Conservation (phyloP, 2,329 filamentous ascomycete species). For the Aspergillus caelatus region DNA sequence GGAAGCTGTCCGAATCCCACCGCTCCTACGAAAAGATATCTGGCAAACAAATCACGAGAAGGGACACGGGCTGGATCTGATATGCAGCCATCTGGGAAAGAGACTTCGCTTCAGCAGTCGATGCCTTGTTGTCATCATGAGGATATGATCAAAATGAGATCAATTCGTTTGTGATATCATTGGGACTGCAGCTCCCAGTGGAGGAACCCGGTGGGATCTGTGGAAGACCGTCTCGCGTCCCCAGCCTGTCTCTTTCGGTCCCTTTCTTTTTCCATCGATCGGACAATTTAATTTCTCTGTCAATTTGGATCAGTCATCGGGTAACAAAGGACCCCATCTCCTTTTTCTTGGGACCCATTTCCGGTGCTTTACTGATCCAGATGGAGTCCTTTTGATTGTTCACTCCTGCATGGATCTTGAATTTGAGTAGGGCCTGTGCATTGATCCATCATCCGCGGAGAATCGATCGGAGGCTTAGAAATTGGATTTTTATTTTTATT, state of each 20-base stretch:
- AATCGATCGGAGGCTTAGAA: constrained; percentile 1
- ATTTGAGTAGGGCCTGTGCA: constrained; percentile 4
- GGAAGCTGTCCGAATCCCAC: neutral
- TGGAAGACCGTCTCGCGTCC: neutral
- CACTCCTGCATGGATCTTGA: neutral
- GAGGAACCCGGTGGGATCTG: neutral
- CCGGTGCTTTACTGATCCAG: neutral
- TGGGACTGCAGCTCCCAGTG: neutral
- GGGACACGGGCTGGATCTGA: neutral
- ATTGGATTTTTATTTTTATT: neutral
- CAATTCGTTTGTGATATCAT: constrained; percentile 1
- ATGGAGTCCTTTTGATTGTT: neutral
- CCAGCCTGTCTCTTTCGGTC: neutral
- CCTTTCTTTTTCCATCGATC: neutral
- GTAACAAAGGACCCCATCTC: neutral
- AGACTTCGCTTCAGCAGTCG: neutral
- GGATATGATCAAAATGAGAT: neutral
- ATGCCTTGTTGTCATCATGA: neutral
- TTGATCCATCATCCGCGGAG: constrained; percentile 2
- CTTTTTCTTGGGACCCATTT: neutral
- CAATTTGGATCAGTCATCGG: constrained; percentile 5
- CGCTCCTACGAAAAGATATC: neutral
- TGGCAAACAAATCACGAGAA: neutral
- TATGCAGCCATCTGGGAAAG: neutral
- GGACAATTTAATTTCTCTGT: constrained; percentile 5